phyloP scores from a whole-genome alignment of 345 rosid species.

The Abelmoschus esculentus region DNA sequence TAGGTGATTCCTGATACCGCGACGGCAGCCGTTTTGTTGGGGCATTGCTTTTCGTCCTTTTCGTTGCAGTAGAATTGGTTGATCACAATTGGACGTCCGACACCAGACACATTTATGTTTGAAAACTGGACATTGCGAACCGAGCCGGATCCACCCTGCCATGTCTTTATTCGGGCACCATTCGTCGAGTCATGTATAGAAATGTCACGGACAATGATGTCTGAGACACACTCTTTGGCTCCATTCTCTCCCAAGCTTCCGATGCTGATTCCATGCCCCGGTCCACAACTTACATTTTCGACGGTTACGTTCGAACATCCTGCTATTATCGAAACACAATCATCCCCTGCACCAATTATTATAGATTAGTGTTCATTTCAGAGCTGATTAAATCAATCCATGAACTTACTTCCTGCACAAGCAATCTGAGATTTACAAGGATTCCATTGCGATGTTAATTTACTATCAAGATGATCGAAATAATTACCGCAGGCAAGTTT shows the following conservation, averaged over 20 bases:
- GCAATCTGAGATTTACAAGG: not conserved
- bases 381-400: not conserved
- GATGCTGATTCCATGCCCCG: conserved; percentile 96
- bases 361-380: not conserved
- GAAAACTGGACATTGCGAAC: conserved; percentile 86
- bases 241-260: conserved; percentile 81
- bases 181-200: conserved; percentile 77
- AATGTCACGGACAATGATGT: conserved; percentile 75
- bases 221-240: conserved; percentile 90
- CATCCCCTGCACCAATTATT: conserved; percentile 65
- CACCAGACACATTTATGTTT: conserved; percentile 83
- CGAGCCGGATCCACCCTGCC: conserved; percentile 98
- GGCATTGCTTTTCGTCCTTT: conserved; percentile 52
- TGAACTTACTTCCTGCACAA: not conserved
- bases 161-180: conserved; percentile 90
- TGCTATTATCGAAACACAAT: conserved; percentile 85
- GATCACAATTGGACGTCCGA: conserved; percentile 80
- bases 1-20: conserved; percentile 78
- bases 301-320: conserved; percentile 84
- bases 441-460: not conserved
- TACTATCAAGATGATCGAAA: conserved; percentile 4
- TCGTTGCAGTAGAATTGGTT: conserved; percentile 91
- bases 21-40: conserved; percentile 78
- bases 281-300: conserved; percentile 85
- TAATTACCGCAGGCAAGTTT: conserved; percentile 75